Conservation (phyloP, 2,329 filamentous ascomycete genomes). For the Sporothrix globosa region DNA sequence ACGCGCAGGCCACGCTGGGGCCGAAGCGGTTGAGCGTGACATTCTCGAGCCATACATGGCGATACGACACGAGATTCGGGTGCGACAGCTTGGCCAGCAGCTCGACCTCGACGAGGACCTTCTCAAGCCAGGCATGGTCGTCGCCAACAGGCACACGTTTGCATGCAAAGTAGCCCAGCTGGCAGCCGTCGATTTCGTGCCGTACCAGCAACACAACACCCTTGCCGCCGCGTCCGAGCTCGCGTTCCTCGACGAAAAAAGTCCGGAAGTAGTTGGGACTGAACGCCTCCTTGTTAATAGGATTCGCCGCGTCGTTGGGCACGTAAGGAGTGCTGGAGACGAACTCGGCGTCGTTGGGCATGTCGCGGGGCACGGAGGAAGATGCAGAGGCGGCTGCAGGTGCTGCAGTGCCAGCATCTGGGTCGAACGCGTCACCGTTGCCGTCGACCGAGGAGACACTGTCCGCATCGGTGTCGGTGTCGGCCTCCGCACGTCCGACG, state of each 20-base stretch:
- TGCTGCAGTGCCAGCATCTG: constrained; percentile 38
- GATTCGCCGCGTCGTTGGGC: constrained; percentile 49
- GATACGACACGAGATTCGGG: constrained; percentile 93
- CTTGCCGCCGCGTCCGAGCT: constrained; percentile 87
- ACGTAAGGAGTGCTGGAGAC: constrained; percentile 54
- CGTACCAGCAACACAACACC: constrained; percentile 93
- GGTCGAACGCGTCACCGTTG: neutral
- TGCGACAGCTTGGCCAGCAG: constrained; percentile 89
- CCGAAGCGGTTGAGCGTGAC: constrained; percentile 82
- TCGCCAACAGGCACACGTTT: constrained; percentile 95
- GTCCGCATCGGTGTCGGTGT: constrained; percentile 35
- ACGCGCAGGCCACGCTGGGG: constrained; percentile 89
- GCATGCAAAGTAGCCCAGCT: constrained; percentile 89
- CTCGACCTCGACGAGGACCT: constrained; percentile 90
- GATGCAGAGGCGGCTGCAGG: neutral
- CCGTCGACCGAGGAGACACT: neutral
- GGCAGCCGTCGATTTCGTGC: constrained; percentile 87
- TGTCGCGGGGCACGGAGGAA: neutral
- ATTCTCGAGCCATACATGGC: constrained; percentile 96
- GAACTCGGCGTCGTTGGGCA: constrained; percentile 49
- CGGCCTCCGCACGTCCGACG: neutral
- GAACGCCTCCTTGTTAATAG: constrained; percentile 85
- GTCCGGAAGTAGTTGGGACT: constrained; percentile 89
- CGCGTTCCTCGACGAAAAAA: constrained; percentile 87
- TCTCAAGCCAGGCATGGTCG: constrained; percentile 93